phyloP scores from a whole-genome alignment of 768 basidiomycete species.

The Tylopilus felleus region DNA sequence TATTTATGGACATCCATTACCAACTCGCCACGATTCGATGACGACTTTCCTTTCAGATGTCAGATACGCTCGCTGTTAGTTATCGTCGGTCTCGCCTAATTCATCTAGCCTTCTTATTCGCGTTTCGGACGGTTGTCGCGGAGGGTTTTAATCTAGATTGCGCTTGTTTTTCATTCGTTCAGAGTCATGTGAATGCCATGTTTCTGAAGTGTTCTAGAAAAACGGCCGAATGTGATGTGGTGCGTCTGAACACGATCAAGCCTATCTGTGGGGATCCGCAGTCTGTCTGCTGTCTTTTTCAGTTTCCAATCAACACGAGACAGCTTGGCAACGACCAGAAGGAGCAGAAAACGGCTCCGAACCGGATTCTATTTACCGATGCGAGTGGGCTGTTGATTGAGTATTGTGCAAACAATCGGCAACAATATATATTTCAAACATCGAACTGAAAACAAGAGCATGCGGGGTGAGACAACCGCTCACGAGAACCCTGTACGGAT shows the following conservation, averaged over 20 bases:
- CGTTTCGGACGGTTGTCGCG: slow-evolving; percentile 3
- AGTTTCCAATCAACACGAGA: background rate
- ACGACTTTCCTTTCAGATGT: slow-evolving; percentile 19
- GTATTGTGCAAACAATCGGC: background rate
- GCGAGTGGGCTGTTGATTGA: too few species aligned
- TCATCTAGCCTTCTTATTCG: slow-evolving; percentile 5
- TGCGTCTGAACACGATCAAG: background rate
- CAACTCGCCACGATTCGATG: slow-evolving; percentile 9
- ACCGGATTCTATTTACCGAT: background rate
- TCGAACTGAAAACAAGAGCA: background rate
- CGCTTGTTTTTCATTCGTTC: background rate
- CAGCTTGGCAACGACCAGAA: background rate
- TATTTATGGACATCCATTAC: background rate
- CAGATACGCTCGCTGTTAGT: slow-evolving; percentile 9
- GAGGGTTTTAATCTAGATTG: slow-evolving; percentile 10
- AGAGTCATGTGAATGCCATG: background rate
- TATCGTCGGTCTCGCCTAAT: slow-evolving; percentile 13
- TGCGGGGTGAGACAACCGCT: slow-evolving; percentile 7
- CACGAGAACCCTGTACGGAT: slow-evolving; percentile 47
- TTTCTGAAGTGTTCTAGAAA: background rate
- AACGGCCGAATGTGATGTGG: background rate
- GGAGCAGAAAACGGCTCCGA: background rate
- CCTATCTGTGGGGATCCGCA: background rate
- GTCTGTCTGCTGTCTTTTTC: background rate
- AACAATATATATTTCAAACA: background rate